A percentile compares a stretch with the other conserved stretches of the same genome.
phyloP scores from a whole-genome alignment of 768 basidiomycete species.

The Tylopilus balloui region DNA sequence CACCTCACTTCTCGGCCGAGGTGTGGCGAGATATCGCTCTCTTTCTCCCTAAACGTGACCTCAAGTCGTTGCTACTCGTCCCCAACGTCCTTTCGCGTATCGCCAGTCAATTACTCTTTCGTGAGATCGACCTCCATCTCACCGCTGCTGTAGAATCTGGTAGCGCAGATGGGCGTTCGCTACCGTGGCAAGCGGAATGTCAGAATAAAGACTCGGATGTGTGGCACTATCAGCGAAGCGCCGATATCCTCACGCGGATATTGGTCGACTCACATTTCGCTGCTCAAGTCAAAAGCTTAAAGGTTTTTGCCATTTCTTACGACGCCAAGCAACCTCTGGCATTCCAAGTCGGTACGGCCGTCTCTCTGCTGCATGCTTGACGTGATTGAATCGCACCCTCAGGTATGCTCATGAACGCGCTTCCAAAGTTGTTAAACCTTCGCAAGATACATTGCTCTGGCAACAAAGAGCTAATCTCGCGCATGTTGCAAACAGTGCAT shows the following conservation, averaged over 20 bases:
- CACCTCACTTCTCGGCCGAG: conserved; percentile 58
- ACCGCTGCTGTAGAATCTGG: conserved; percentile 33
- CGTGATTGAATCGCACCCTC: neutral
- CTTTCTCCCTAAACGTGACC: conserved; percentile 58
- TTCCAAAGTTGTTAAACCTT: conserved; percentile 58
- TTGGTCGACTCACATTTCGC: conserved; percentile 60
- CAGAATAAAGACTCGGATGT: conserved; percentile 37
- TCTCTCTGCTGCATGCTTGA: neutral
- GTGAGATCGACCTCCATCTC: conserved; percentile 61
- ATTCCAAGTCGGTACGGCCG: conserved; percentile 56
- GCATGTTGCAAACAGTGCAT: conserved; percentile 52
- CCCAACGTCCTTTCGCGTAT: conserved; percentile 65
- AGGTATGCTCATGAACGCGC: conserved; percentile 68
- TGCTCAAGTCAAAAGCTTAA: conserved; percentile 50
- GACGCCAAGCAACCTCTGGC: conserved; percentile 49
- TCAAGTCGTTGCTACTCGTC: conserved; percentile 58
- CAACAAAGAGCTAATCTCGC: conserved; percentile 46
- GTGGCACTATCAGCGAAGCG: conserved; percentile 55
- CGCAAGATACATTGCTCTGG: conserved; percentile 60
- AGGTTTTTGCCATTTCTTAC: conserved; percentile 51
- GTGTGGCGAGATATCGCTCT: conserved; percentile 68
- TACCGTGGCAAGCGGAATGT: conserved; percentile 8
- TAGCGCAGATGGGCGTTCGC: conserved; percentile 12
- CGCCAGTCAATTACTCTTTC: conserved; percentile 63
- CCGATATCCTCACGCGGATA: conserved; percentile 65